Evolutionary conservation across 371 early-diverging fungal species (phyloP).

Genomic region (Circinella umbellata): DNA sequence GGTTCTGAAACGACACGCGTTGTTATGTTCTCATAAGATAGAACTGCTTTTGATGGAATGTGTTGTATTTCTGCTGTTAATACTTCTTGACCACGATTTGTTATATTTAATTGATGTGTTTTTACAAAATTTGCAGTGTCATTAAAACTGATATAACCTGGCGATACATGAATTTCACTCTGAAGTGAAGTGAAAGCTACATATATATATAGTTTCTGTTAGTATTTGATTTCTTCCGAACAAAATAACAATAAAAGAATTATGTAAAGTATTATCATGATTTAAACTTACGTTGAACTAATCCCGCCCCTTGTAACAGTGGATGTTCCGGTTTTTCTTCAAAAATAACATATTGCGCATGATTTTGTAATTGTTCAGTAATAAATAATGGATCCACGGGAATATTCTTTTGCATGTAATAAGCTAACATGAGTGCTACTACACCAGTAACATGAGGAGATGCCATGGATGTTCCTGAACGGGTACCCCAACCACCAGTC

Average conservation of each 20-base stretch:
- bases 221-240: no score
- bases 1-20: slow-evolving; percentile 26
- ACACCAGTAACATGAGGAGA: slow-evolving; percentile 77
- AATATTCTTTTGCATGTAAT: slow-evolving; percentile 16
- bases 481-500: slow-evolving; percentile 55
- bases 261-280: no score
- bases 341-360: slow-evolving; percentile 39
- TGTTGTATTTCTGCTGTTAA: slow-evolving; percentile 38
- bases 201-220: background rate
- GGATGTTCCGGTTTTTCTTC: slow-evolving; percentile 42
- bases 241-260: no score
- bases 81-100: slow-evolving; percentile 52
- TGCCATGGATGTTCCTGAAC: slow-evolving; percentile 75
- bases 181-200: slow-evolving; percentile 58
- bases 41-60: slow-evolving; percentile 40
- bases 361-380: slow-evolving; percentile 58
- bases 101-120: slow-evolving; percentile 48
- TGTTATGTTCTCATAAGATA: slow-evolving; percentile 31
- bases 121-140: slow-evolving; percentile 54
- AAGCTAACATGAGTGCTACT: slow-evolving; percentile 64
- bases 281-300: slow-evolving; percentile 59
- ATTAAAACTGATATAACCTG: slow-evolving; percentile 72
- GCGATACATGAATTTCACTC: slow-evolving; percentile 57
- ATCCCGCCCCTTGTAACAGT: slow-evolving; percentile 75
- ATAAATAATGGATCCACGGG: slow-evolving; percentile 19